Evolutionary conservation across 1,284 basidiomycete genomes (phyloP).

Genomic region (Neolentinus lepideus): DNA sequence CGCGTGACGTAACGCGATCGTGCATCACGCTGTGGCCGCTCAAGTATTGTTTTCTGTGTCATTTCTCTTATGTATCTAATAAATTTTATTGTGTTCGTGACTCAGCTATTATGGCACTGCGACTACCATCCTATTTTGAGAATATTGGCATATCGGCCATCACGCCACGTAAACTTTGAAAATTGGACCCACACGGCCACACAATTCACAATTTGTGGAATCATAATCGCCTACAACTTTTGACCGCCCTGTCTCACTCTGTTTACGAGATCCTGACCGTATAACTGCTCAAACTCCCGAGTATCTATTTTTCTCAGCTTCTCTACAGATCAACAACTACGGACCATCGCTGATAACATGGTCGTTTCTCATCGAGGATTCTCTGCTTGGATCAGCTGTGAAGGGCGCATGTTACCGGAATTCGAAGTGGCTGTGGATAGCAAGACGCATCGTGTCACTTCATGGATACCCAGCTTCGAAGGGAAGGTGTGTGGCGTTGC

Average conservation of each 20-base stretch:
- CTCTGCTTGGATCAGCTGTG: conserved; percentile 56
- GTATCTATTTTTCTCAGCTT: background rate
- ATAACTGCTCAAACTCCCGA: too few species aligned
- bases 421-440: conserved; percentile 41
- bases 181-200: background rate
- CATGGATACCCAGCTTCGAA: conserved; percentile 55
- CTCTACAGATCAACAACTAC: background rate
- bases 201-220: background rate
- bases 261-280: too few species aligned
- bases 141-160: background rate
- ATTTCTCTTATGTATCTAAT: too few species aligned
- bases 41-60: too few species aligned
- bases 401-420: conserved; percentile 40
- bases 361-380: conserved; percentile 44
- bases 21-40: background rate
- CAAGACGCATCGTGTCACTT: conserved; percentile 38
- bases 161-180: background rate
- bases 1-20: background rate
- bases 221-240: too few species aligned
- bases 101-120: too few species aligned
- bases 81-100: too few species aligned
- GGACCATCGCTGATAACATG: background rate
- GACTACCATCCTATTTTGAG: too few species aligned
- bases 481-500: conserved; percentile 36
- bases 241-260: too few species aligned